Percentiles rank a stretch among this genome's conserved stretches.
Evolutionary conservation across 1,284 basidiomycete species (phyloP).

Genomic region (Cutaneotrichosporon sp.): DNA sequence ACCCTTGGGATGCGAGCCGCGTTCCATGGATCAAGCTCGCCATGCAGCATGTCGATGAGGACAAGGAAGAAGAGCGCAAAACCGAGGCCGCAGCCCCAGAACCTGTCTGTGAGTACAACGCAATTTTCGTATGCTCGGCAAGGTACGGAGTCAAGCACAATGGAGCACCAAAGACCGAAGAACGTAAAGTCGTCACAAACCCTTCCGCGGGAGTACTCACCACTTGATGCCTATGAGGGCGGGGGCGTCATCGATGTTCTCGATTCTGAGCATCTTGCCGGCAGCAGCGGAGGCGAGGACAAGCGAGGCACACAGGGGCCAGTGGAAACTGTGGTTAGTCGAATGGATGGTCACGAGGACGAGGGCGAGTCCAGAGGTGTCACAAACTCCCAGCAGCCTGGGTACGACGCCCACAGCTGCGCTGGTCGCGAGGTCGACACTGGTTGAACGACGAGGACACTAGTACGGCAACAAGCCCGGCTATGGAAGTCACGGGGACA

Average conservation of each 20-base stretch:
- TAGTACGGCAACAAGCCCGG: too few relatives aligned
- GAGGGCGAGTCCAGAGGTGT: too few relatives aligned
- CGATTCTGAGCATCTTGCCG: slow-evolving; percentile 25
- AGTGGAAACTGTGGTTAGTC: slow-evolving; percentile 36
- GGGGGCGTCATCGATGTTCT: not conserved
- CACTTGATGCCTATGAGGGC: not conserved
- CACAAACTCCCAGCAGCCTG: too few relatives aligned
- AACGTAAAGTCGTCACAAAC: too few relatives aligned
- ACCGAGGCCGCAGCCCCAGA: slow-evolving; percentile 46
- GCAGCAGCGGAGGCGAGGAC: slow-evolving; percentile 46
- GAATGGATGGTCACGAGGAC: not conserved
- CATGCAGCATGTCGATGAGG: slow-evolving; percentile 42
- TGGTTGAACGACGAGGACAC: too few relatives aligned
- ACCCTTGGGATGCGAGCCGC: slow-evolving; percentile 27
- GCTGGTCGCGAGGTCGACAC: too few relatives aligned
- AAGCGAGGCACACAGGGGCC: slow-evolving; percentile 45
- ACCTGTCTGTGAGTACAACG: too few relatives aligned
- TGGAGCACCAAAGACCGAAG: too few relatives aligned
- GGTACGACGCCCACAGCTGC: too few relatives aligned
- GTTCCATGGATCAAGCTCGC: slow-evolving; percentile 22
- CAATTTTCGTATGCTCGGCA: too few relatives aligned
- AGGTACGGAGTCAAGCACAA: too few relatives aligned
- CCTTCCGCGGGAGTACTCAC: not conserved
- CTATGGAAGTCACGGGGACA: too few relatives aligned
- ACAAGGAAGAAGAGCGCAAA: slow-evolving; percentile 41